Evolutionary conservation across 2,329 filamentous ascomycete genomes (phyloP), one percentile per base, ranked within the genome.

Genomic region (Volutella citrinella): DNA sequence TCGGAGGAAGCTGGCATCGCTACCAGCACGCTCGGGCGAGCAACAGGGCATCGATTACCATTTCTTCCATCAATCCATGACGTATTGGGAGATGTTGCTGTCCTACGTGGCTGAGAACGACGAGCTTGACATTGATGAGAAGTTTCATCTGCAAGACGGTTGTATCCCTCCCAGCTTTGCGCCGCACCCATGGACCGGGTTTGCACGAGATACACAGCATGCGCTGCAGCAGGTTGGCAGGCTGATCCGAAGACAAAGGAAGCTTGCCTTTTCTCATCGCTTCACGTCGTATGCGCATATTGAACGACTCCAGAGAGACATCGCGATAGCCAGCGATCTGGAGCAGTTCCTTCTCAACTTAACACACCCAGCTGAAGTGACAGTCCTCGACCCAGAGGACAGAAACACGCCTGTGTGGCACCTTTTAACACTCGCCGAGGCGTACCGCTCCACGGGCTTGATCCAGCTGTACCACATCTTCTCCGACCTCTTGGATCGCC

Each of bases 401-500:
- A 44, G 50, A 6, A 33, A 41, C 36, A 56, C 53, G 4, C 50
- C 53, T 0, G 44, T 49, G 3, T 28, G 20, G 11, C 54, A 57
- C 33, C 36, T 57, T 1, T 35, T 56, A 1, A 48, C 38, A 5
- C 37, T 53, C 23, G 50, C 52, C 5, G 54, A 57, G 27, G 53
- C 50, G 6, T 57, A 56, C 27, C 26, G 54, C n/a, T 53, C 47
- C 12, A 53, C 49, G 0, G 50, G 54, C 1, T 30, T 55, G 3
- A 32, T 57, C 8, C 50, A 56, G 21, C 34, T 56, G 12, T 57
- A 56, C 13, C 42, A 49, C 7, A 52, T 52, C 18, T 70, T 70
- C 34, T 66, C 68, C 2, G 59, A 63, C 18, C 54, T 68, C 17
- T n/a, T n/a, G n/a, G n/a, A n/a, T n/a, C n/a, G n/a, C n/a, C n/a